These are phyloP conservation scores for Solanum hybrid DNA, from an alignment of 305 asterid species.

Conservation along the genomic window DNA sequence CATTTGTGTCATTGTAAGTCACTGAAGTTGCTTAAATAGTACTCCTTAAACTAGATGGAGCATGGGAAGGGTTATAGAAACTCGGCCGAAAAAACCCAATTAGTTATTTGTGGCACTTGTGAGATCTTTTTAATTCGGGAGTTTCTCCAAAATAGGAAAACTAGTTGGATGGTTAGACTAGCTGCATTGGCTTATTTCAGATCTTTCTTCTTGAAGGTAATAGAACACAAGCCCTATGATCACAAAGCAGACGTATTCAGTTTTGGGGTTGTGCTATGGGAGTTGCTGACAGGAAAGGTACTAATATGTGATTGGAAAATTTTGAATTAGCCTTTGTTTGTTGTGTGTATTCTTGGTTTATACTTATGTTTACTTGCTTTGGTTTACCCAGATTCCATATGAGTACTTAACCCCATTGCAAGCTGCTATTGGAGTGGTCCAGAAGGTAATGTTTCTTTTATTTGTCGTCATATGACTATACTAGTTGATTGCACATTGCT, in stretches of 20 bases:
- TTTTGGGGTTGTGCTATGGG: constrained; percentile 90
- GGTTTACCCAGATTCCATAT: constrained; percentile 56
- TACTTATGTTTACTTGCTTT: not conserved
- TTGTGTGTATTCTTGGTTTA: not conserved
- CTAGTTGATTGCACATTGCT: not conserved
- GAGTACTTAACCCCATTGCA: constrained; percentile 83
- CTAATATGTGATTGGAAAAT: not conserved
- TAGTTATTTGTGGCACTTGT: not conserved
- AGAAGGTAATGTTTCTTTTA: constrained; percentile 43
- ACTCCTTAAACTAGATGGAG: not conserved
- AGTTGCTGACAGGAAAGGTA: constrained; percentile 91
- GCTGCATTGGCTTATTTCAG: constrained; percentile 13
- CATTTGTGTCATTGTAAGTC: not conserved
- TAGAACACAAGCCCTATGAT: constrained; percentile 86
- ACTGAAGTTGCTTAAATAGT: not conserved
- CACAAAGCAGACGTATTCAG: constrained; percentile 90
- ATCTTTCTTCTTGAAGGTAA: constrained; percentile 54
- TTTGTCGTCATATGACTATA: not conserved
- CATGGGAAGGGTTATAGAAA: not conserved
- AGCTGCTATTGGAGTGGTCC: constrained; percentile 96
- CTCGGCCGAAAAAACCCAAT: not conserved
- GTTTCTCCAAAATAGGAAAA: not conserved
- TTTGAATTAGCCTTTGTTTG: not conserved
- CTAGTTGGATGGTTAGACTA: not conserved
- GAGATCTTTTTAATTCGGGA: not conserved